Evolutionary conservation across 2,329 filamentous ascomycete genomes (phyloP).

Genomic region (Talaromyces sp.): DNA sequence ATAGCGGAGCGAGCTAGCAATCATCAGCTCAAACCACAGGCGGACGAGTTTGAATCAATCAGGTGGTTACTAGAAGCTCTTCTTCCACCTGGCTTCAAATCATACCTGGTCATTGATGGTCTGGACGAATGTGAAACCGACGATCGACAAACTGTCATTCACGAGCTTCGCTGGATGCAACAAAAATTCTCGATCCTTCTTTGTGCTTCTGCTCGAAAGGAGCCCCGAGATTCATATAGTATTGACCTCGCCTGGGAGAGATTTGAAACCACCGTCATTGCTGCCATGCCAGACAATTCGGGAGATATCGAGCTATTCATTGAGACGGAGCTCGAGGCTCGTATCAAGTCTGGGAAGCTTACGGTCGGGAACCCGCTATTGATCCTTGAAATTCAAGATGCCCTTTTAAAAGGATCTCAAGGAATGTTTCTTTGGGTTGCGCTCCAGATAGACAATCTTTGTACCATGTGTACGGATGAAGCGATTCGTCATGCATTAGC

Average conservation of each 20-base stretch:
- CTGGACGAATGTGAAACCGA: neutral
- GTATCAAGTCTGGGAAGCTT: constrained; percentile 17
- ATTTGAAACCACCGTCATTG: neutral
- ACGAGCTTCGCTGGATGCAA: constrained; percentile 1
- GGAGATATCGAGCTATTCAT: constrained; percentile 1
- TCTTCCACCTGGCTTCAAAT: neutral
- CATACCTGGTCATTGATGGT: constrained; percentile 1
- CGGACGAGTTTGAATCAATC: neutral
- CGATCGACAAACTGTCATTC: neutral
- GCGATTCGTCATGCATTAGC: constrained; percentile 9
- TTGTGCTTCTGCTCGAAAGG: neutral
- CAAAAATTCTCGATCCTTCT: neutral
- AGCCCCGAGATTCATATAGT: neutral
- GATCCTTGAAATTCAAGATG: constrained; percentile 3
- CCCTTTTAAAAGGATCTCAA: constrained; percentile 6
- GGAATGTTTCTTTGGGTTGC: constrained; percentile 16
- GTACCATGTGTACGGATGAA: constrained; percentile 9
- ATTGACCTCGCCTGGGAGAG: neutral
- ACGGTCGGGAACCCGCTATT: neutral
- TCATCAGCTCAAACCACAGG: neutral
- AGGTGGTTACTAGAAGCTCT: neutral
- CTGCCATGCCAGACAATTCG: neutral
- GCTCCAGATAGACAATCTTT: constrained; percentile 12
- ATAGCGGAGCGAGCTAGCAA: neutral
- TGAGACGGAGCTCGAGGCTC: constrained; percentile 2